Evolutionary conservation across 1,284 basidiomycete genomes (phyloP).

Genomic region (Sporisorium iseilematis-ciliati): DNA sequence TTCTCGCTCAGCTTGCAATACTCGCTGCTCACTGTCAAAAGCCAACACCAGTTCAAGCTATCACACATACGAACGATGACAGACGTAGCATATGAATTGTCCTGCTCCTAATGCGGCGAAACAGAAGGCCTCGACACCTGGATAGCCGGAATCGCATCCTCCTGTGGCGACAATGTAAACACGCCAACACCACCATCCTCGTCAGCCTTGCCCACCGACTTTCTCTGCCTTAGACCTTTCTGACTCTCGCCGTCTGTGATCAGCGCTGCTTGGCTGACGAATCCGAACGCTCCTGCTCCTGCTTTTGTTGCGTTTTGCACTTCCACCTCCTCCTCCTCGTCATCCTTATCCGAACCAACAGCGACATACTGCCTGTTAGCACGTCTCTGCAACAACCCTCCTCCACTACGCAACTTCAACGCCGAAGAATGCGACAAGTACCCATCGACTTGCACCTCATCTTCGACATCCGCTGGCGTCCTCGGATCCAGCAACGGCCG

Average conservation of each 20-base stretch:
- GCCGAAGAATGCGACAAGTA: constrained; percentile 16
- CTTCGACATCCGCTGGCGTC: not conserved
- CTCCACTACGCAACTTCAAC: constrained; percentile 3
- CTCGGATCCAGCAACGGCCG: constrained; percentile 42
- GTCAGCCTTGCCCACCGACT: constrained; percentile 11
- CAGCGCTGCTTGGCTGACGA: constrained; percentile 27
- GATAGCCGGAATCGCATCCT: constrained; percentile 20
- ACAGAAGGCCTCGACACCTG: constrained; percentile 27
- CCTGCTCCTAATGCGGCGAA: too few species aligned
- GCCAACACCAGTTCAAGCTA: too few species aligned
- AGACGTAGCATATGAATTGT: too few species aligned
- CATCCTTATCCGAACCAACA: not conserved
- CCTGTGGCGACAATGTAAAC: not conserved
- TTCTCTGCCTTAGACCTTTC: constrained; percentile 27
- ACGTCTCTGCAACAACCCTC: constrained; percentile 12
- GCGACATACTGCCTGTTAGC: constrained; percentile 3
- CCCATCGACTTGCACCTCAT: not conserved
- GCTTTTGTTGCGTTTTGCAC: not conserved
- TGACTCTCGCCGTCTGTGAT: constrained; percentile 21
- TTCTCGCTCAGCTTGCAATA: too few species aligned
- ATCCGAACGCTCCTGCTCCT: constrained; percentile 15
- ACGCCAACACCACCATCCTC: not conserved
- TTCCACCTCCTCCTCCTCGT: not conserved
- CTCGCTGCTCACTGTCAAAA: too few species aligned
- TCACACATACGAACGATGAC: too few species aligned